Percentiles rank a stretch among this genome's conserved stretches.
Evolutionary conservation across 768 basidiomycete genomes (phyloP).

Genomic region (Kwoniella bestiolae): DNA sequence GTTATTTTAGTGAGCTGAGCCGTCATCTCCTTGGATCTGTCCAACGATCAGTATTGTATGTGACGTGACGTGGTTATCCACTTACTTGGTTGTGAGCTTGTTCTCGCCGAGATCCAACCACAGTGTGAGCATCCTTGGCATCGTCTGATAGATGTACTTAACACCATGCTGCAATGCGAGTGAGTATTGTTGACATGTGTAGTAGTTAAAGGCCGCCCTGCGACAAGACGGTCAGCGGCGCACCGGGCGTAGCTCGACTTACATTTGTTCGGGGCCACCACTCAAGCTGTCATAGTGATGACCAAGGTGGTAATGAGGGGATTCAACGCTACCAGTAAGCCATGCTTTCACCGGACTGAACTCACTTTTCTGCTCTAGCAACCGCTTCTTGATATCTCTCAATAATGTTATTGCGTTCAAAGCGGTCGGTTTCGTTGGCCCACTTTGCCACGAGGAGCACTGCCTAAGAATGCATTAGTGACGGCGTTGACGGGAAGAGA

Average conservation of each 20-base stretch:
- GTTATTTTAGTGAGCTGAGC: conserved; percentile 64
- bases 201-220: conserved; percentile 37
- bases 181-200: conserved; percentile 69
- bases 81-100: conserved; percentile 28
- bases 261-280: conserved; percentile 20
- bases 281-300: conserved; percentile 72
- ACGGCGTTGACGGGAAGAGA: background rate
- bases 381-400: conserved; percentile 60
- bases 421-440: conserved; percentile 89
- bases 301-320: conserved; percentile 81
- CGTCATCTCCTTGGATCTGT: conserved; percentile 3
- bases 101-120: conserved; percentile 91
- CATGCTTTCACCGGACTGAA: background rate
- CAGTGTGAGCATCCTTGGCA: conserved; percentile 89
- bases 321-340: conserved; percentile 63
- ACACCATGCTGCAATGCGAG: conserved; percentile 79
- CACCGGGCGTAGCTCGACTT: conserved; percentile 1
- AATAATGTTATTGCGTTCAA: conserved; percentile 68
- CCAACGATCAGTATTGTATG: background rate
- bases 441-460: conserved; percentile 82
- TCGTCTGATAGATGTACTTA: conserved; percentile 94
- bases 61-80: background rate
- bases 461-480: conserved; percentile 59
- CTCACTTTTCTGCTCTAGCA: conserved; percentile 56
- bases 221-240: conserved; percentile 1